Evolutionary conservation across 2,329 filamentous ascomycete genomes (phyloP).

Genomic region (Coniochaeta prunicola): DNA sequence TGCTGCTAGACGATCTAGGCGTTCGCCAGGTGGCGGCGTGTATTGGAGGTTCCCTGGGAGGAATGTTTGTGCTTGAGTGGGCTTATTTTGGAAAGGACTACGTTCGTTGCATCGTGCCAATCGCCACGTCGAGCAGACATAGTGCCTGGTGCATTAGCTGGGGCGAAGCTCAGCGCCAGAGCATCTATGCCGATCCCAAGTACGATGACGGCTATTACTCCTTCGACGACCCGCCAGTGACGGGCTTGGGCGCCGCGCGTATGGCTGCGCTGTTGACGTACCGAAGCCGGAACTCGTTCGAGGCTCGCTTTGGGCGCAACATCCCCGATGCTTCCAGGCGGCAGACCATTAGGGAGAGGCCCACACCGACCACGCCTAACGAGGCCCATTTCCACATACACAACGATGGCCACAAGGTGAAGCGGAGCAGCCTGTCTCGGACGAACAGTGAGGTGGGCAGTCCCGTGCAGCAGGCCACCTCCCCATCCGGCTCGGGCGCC

Average conservation of each 20-base stretch:
- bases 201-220: conserved; percentile 96
- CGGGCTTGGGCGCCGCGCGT: conserved; percentile 85
- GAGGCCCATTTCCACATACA: conserved; percentile 75
- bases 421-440: conserved; percentile 42
- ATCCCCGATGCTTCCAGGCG: conserved; percentile 77
- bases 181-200: conserved; percentile 96
- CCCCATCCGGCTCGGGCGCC: neutral
- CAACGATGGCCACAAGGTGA: conserved; percentile 70
- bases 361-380: conserved; percentile 53
- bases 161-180: conserved; percentile 82
- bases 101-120: conserved; percentile 72
- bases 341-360: conserved; percentile 70
- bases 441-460: conserved; percentile 26
- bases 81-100: conserved; percentile 86
- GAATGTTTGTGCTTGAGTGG: conserved; percentile 88
- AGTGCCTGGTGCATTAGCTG: conserved; percentile 89
- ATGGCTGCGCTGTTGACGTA: conserved; percentile 97
- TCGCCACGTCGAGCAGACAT: conserved; percentile 77
- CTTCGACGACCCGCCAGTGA: conserved; percentile 77
- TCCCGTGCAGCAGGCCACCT: conserved; percentile 8
- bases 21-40: conserved; percentile 72
- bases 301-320: conserved; percentile 89
- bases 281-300: conserved; percentile 92
- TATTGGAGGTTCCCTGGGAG: conserved; percentile 78
- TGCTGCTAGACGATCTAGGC: conserved; percentile 73